phyloP scores from a whole-genome alignment of 139 green algal genomes.

The Picochlorum sp. region DNA sequence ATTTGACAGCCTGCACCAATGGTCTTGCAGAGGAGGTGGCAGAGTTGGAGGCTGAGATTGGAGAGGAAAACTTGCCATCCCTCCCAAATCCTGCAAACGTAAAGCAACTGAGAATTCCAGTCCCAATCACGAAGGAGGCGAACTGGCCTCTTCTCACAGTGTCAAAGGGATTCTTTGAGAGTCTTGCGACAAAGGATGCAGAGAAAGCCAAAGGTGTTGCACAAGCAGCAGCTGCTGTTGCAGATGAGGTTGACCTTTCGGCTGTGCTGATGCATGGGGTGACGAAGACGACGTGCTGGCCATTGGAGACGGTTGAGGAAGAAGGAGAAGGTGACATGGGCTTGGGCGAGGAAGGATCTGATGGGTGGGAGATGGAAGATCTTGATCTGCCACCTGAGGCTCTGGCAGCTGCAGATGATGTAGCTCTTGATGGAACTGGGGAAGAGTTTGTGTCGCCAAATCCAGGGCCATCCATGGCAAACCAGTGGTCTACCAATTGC shows the following conservation, averaged over 20 bases:
- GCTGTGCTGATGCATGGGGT: slow-evolving; percentile 67
- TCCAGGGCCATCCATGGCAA: slow-evolving; percentile 55
- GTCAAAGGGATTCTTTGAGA: slow-evolving; percentile 95
- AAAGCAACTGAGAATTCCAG: slow-evolving; percentile 54
- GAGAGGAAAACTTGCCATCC: slow-evolving; percentile 23
- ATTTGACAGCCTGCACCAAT: slow-evolving; percentile 80
- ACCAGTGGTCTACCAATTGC: slow-evolving; percentile 81
- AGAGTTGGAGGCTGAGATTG: slow-evolving; percentile 46
- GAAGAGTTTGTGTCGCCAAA: slow-evolving; percentile 66
- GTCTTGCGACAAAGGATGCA: slow-evolving; percentile 58
- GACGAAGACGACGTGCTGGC: slow-evolving; percentile 57
- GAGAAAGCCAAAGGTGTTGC: slow-evolving; percentile 20
- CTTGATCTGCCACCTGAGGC: slow-evolving; percentile 61
- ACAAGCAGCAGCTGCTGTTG: slow-evolving; percentile 18
- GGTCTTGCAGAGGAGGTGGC: slow-evolving; percentile 68
- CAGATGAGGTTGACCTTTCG: slow-evolving; percentile 53
- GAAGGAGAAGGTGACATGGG: slow-evolving; percentile 12
- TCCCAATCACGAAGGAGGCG: slow-evolving; percentile 70
- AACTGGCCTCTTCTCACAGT: slow-evolving; percentile 99
- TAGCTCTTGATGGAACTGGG: not conserved
- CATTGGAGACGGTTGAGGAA: slow-evolving; percentile 41
- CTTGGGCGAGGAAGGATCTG: slow-evolving; percentile 52
- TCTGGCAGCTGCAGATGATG: slow-evolving; percentile 6
- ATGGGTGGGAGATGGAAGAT: slow-evolving; percentile 96
- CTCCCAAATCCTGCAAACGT: slow-evolving; percentile 7